A percentile compares a stretch with the other conserved stretches of the same genome.
phyloP scores from a whole-genome alignment of 805 yeast genomes.

The Lachancea fermentati region DNA sequence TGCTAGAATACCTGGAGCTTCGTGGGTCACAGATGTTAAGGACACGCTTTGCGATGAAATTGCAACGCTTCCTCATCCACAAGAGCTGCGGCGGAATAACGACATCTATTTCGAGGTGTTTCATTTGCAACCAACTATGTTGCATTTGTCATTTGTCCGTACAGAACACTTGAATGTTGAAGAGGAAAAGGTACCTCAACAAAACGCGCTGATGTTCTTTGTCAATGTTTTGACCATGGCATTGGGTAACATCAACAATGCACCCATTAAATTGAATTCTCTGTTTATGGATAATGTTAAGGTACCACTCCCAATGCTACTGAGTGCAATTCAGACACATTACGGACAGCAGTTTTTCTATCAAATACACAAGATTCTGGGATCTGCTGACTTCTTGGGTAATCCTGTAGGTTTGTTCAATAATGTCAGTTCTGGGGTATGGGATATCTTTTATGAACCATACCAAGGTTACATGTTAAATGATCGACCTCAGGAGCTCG shows the following conservation, averaged over 20 bases:
- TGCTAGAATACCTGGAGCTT: conserved; percentile 72
- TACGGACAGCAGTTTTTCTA: conserved; percentile 89
- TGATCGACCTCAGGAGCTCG: conserved; percentile 93
- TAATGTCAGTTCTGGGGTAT: conserved; percentile 87
- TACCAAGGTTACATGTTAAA: conserved; percentile 92
- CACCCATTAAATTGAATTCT: conserved; percentile 87
- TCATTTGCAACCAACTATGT: conserved; percentile 85
- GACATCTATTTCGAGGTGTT: conserved; percentile 90
- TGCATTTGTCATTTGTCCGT: conserved; percentile 85
- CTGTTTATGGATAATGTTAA: conserved; percentile 82
- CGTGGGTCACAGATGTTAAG: conserved; percentile 49
- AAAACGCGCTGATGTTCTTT: conserved; percentile 58
- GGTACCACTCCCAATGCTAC: conserved; percentile 70
- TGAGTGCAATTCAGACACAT: conserved; percentile 70
- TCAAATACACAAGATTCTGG: conserved; percentile 86
- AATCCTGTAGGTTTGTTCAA: conserved; percentile 97
- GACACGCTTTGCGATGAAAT: conserved; percentile 53
- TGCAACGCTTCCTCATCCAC: conserved; percentile 68
- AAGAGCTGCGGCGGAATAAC: conserved; percentile 45
- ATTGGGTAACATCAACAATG: conserved; percentile 93
- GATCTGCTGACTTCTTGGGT: conserved; percentile 94
- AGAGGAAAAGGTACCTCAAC: conserved; percentile 33
- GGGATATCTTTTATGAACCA: conserved; percentile 96
- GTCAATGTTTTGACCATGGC: conserved; percentile 92
- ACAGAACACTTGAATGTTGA: conserved; percentile 73